These are phyloP conservation scores for Rhodosporidiobolus odoratus DNA, from an alignment of 768 basidiomycete genomes.

Conservation along the genomic window DNA sequence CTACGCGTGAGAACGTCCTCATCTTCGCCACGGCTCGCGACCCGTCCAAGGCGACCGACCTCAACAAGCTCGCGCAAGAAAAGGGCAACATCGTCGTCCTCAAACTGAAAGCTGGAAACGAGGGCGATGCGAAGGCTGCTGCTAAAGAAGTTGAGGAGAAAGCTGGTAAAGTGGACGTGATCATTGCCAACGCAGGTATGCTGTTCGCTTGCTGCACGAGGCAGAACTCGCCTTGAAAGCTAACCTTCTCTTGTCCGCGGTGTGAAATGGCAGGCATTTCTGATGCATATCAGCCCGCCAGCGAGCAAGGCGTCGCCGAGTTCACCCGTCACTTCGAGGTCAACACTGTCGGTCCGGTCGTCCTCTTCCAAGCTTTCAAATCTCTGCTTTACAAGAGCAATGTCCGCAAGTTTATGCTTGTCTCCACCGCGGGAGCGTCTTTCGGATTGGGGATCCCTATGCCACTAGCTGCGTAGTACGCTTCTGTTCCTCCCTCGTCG, in stretches of 20 bases:
- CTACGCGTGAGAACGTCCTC: no score
- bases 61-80: slow-evolving; percentile 20
- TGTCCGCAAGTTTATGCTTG: slow-evolving; percentile 28
- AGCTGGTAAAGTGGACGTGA: slow-evolving; percentile 36
- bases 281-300: background rate
- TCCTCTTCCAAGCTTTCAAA: slow-evolving; percentile 37
- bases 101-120: slow-evolving; percentile 28
- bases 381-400: slow-evolving; percentile 23
- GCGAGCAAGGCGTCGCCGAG: background rate
- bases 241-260: background rate
- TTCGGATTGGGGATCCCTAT: background rate
- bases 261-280: slow-evolving; percentile 25
- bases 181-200: slow-evolving; percentile 43
- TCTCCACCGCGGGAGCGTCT: slow-evolving; percentile 21
- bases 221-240: background rate
- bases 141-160: slow-evolving; percentile 23
- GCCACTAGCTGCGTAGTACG: background rate
- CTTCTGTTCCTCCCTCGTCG: no score
- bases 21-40: no score
- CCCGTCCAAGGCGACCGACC: background rate
- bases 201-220: no score
- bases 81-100: slow-evolving; percentile 22
- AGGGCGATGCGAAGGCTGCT: slow-evolving; percentile 27
- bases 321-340: slow-evolving; percentile 9
- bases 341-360: slow-evolving; percentile 38